A percentile compares a stretch with the other conserved stretches of the same genome.
phyloP scores from a whole-genome alignment of 2,329 filamentous ascomycete species.

The Diatrype stigma region DNA sequence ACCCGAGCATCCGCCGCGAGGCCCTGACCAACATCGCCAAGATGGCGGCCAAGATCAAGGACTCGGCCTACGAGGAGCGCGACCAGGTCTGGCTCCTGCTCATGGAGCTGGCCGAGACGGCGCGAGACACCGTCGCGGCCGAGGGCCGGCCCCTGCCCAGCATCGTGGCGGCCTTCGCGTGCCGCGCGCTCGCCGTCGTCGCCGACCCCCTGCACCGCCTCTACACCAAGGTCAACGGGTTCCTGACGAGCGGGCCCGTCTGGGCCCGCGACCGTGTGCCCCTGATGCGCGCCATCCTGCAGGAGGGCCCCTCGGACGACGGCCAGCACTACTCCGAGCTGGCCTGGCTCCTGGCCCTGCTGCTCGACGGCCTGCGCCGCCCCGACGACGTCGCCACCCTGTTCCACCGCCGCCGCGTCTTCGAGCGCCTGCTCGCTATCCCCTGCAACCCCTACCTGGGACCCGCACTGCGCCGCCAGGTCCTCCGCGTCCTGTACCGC shows the following conservation, averaged over 20 bases:
- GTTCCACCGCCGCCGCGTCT: conserved; percentile 37
- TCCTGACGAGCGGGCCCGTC: conserved; percentile 70
- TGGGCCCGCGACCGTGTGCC: conserved; percentile 75
- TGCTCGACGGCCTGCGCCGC: conserved; percentile 25
- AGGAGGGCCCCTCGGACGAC: conserved; percentile 40
- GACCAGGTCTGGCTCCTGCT: conserved; percentile 76
- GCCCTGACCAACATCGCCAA: conserved; percentile 67
- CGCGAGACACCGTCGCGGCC: conserved; percentile 41
- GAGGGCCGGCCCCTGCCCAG: conserved; percentile 61
- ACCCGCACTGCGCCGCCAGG: conserved; percentile 20
- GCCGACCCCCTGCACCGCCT: conserved; percentile 74
- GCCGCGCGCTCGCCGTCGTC: conserved; percentile 65
- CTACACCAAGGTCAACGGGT: conserved; percentile 82
- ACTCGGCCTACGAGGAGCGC: conserved; percentile 69
- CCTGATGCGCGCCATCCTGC: conserved; percentile 59
- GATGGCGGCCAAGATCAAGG: conserved; percentile 58
- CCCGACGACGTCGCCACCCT: conserved; percentile 23
- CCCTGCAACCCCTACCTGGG: conserved; percentile 24
- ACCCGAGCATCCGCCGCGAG: conserved; percentile 74
- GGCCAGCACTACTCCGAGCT: conserved; percentile 28
- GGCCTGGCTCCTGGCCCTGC: conserved; percentile 28
- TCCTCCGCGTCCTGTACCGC: conserved; percentile 25
- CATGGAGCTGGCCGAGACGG: conserved; percentile 75
- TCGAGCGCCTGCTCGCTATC: conserved; percentile 45
- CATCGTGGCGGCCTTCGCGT: conserved; percentile 71